A percentile compares a stretch with the other conserved stretches of the same genome.
phyloP scores from a whole-genome alignment of 148 eudicot genomes.

The Pouteria glomerata region DNA sequence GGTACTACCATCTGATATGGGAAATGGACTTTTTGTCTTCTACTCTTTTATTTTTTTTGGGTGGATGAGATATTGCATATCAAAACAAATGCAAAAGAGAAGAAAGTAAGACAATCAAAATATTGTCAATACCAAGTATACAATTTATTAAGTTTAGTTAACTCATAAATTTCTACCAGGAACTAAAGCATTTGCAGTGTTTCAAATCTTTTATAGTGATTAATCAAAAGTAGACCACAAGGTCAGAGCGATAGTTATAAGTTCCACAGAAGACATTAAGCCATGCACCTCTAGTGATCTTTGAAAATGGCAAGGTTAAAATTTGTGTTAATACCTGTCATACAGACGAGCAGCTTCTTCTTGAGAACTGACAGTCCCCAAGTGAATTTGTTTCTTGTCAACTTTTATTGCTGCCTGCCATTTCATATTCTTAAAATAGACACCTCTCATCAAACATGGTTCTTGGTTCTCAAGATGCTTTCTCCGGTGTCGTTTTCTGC shows the following conservation, averaged over 20 bases:
- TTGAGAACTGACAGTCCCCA: constrained; percentile 82
- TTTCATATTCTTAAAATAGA: constrained; percentile 84
- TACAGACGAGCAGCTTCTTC: constrained; percentile 85
- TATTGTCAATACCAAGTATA: background rate
- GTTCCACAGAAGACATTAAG: too few species aligned
- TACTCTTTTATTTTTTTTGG: background rate
- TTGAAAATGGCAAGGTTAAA: background rate
- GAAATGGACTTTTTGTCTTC: background rate
- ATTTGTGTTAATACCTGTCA: constrained; percentile 53
- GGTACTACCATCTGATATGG: background rate
- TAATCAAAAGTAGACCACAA: background rate
- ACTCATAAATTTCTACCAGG: background rate
- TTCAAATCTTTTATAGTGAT: background rate
- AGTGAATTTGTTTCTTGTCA: constrained; percentile 89
- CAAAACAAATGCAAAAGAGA: background rate
- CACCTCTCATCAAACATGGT: constrained; percentile 63
- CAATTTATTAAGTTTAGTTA: background rate
- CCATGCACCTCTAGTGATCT: background rate
- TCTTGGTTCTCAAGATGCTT: constrained; percentile 52
- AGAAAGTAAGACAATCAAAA: background rate
- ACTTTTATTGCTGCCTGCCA: constrained; percentile 99
- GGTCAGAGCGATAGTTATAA: background rate
- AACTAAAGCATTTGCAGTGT: background rate
- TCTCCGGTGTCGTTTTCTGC: constrained; percentile 66
- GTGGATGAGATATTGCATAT: background rate